These are phyloP conservation scores for Penicillium bialowiezense DNA, from an alignment of 495 filamentous ascomycete species.

Conservation along the genomic window DNA sequence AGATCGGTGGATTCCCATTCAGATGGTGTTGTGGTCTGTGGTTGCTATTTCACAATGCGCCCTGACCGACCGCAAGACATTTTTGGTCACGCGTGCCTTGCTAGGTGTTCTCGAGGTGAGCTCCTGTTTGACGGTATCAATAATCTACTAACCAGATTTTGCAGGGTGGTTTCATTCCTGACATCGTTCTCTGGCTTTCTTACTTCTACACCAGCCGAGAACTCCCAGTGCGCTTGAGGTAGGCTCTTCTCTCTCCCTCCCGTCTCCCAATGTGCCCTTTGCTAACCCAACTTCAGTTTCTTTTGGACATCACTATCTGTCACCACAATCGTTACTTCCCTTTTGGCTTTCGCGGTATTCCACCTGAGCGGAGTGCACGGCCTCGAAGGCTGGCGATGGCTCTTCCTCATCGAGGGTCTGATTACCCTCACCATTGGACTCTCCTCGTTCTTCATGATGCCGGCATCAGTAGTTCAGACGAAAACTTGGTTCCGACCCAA, in stretches of 20 bases:
- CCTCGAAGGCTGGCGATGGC: slow-evolving; percentile 35
- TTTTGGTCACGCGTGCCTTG: slow-evolving; percentile 58
- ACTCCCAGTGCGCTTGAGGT: slow-evolving; percentile 57
- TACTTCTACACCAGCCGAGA: slow-evolving; percentile 67
- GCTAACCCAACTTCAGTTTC: slow-evolving; percentile 23
- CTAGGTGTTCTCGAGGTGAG: slow-evolving; percentile 56
- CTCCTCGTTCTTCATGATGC: slow-evolving; percentile 53
- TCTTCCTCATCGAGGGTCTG: slow-evolving; percentile 55
- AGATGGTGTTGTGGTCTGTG: slow-evolving; percentile 71
- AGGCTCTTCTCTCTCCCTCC: slow-evolving; percentile 35
- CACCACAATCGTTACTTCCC: slow-evolving; percentile 40
- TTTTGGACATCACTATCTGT: slow-evolving; percentile 63
- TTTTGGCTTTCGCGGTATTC: slow-evolving; percentile 46
- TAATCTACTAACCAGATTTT: background rate
- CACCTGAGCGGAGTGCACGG: slow-evolving; percentile 37
- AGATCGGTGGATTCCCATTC: slow-evolving; percentile 74
- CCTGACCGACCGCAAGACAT: slow-evolving; percentile 56
- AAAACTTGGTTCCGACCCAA: slow-evolving; percentile 52
- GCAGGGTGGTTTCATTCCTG: slow-evolving; percentile 60
- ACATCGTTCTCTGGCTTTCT: slow-evolving; percentile 58
- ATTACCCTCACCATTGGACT: slow-evolving; percentile 53
- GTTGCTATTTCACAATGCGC: slow-evolving; percentile 62
- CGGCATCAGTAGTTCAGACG: slow-evolving; percentile 49
- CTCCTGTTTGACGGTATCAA: background rate
- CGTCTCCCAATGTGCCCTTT: background rate